These are phyloP conservation scores for Lentinula lateritia DNA, from an alignment of 768 basidiomycete species.

Conservation along the genomic window DNA sequence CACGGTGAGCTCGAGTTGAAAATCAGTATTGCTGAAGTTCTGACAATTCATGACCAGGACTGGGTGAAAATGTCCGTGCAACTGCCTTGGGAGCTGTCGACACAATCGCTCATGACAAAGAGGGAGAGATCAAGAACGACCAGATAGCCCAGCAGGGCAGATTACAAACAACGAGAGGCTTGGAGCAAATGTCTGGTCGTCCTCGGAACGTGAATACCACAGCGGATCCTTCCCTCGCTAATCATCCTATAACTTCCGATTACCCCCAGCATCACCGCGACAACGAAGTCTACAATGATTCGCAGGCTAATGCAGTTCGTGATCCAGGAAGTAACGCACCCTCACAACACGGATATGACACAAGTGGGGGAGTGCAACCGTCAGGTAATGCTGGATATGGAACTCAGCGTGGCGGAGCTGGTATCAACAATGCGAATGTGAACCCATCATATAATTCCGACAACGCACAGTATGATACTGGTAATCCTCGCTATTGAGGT, in stretches of 20 bases:
- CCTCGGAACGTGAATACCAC: not conserved
- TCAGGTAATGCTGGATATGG: not conserved
- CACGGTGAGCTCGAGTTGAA: not conserved
- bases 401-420: not conserved
- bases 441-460: too few relatives aligned
- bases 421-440: not conserved
- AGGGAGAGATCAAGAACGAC: constrained; percentile 1
- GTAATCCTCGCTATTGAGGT: not conserved
- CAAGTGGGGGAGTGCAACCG: not conserved
- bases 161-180: not conserved
- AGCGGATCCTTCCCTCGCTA: not conserved
- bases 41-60: not conserved
- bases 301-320: not conserved
- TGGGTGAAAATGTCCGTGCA: constrained; percentile 1
- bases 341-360: not conserved
- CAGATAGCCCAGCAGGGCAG: not conserved
- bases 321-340: not conserved
- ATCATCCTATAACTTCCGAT: not conserved
- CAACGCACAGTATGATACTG: not conserved
- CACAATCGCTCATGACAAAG: not conserved
- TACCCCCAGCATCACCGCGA: constrained; percentile 2
- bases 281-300: constrained; percentile 1
- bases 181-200: not conserved
- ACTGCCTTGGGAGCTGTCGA: constrained; percentile 2
- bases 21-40: too few relatives aligned